Conservation (phyloP, 495 filamentous ascomycete species). For the Pyrenopolyporus hunteri region DNA sequence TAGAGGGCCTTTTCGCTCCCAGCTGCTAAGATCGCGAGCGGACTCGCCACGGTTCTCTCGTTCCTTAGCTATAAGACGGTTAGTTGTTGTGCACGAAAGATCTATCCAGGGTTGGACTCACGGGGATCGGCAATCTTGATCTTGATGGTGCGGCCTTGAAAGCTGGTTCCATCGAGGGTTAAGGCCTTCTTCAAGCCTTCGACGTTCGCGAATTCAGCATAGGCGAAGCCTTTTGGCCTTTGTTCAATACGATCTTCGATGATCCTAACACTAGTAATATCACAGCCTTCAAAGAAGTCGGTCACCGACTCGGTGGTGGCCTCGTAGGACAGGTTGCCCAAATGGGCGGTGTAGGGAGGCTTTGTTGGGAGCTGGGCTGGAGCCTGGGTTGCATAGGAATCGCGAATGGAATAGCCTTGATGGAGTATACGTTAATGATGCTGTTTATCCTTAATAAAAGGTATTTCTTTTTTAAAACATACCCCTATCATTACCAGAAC, state of each 20-base stretch:
- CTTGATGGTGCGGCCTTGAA: slow-evolving; percentile 85
- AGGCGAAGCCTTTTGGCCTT: slow-evolving; percentile 96
- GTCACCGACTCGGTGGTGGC: slow-evolving; percentile 78
- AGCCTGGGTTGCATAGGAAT: slow-evolving; percentile 71
- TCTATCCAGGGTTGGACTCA: slow-evolving; percentile 32
- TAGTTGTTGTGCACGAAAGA: neutral
- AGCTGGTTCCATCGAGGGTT: slow-evolving; percentile 74
- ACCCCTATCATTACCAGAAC: slow-evolving; percentile 45
- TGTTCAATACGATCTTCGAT: slow-evolving; percentile 92
- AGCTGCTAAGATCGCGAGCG: slow-evolving; percentile 72
- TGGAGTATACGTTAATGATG: slow-evolving; percentile 7
- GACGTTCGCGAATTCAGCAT: slow-evolving; percentile 88
- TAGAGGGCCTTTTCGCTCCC: slow-evolving; percentile 90
- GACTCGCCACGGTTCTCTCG: slow-evolving; percentile 55
- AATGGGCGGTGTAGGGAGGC: slow-evolving; percentile 92
- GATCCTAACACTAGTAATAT: slow-evolving; percentile 87
- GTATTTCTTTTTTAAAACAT: slow-evolving; percentile 36
- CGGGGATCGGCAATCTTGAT: slow-evolving; percentile 66
- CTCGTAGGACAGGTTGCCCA: slow-evolving; percentile 96
- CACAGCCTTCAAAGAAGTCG: slow-evolving; percentile 84
- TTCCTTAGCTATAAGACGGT: slow-evolving; percentile 72
- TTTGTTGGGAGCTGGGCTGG: slow-evolving; percentile 83
- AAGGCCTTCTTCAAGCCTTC: slow-evolving; percentile 93
- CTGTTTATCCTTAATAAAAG: neutral
- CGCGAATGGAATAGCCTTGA: slow-evolving; percentile 72